Base-by-base conservation (phyloP, 305 asterid genomes). In the Fraxinus latifolia region DNA sequence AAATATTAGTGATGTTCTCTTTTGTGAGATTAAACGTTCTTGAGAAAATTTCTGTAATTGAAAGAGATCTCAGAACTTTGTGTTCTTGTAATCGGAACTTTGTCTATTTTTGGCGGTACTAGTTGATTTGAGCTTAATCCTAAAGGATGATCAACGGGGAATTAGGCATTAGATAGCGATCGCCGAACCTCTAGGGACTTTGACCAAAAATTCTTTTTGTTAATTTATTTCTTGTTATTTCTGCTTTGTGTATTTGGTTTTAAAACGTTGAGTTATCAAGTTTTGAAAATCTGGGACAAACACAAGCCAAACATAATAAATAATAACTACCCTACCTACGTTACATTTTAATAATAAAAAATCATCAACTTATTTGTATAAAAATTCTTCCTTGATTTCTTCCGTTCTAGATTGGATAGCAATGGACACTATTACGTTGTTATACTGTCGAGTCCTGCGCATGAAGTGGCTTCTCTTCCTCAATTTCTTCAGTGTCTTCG, bases 361-460 rank as follows among this genome's bases (percentile, higher is more conserved):
- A 5, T 5, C 17, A 53, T 53, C 65, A 53, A 0, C 25, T 53
- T 53, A 62, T 82, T 27, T 78, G 60, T 82, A 83, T 76, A 78
- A 73, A 60, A 14, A 78, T 72, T 71, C 82, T 80, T 44, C 80
- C 67, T 47, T 81, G 76, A 33, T 74, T 37, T 79, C 77, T 25
- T 23, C 15, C 31, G 2, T 17, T n/a, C 21, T 17, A 17, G 27
- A 55, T n/a, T 17, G 67, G 9, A 55, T 55, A 17, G 25, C 65
- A 17, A 5, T 5, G 25, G 11, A 55, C 11, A 19, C 3, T 17
- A 55, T 1, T 19, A 55, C 2, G 7, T 15, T 1, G 25, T 55
- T 55, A 55, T 55, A 17, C 67, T 17, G 0, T 55, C 25, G 65
- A 55, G 65, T 50, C 60, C 7, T 15, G 60, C 7, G 44, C 47